Evolutionary conservation across 495 filamentous ascomycete species (phyloP).

Genomic region (Trichoderma parareesei): DNA sequence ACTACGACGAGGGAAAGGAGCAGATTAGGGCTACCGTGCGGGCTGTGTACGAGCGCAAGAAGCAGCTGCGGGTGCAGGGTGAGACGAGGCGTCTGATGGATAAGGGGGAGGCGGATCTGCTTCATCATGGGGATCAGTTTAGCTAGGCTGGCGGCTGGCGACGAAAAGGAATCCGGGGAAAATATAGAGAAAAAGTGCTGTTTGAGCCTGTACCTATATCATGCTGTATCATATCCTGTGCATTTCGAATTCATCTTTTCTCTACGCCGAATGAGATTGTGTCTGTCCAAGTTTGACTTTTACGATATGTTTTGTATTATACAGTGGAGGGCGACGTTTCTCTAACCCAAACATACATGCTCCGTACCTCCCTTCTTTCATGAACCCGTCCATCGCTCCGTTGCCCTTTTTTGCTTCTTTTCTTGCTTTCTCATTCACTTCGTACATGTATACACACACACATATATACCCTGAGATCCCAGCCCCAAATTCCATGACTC

Average conservation of each 20-base stretch:
- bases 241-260: background rate
- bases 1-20: slow-evolving; percentile 73
- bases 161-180: background rate
- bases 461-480: background rate
- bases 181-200: background rate
- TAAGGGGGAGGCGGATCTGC: slow-evolving; percentile 31
- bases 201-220: background rate
- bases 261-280: background rate
- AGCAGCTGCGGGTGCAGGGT: slow-evolving; percentile 51
- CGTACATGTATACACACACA: slow-evolving; percentile 7
- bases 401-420: background rate
- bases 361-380: background rate
- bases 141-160: slow-evolving; percentile 16
- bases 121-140: slow-evolving; percentile 43
- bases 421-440: background rate
- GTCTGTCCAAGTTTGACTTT: background rate
- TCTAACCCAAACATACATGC: background rate
- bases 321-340: slow-evolving; percentile 9
- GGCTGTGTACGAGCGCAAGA: slow-evolving; percentile 91
- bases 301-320: slow-evolving; percentile 15
- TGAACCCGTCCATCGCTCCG: background rate
- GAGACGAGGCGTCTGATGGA: slow-evolving; percentile 42
- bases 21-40: slow-evolving; percentile 69
- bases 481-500: background rate
- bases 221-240: background rate